Evolutionary conservation across 257 asterid species (phyloP).

Genomic region (Scutellaria barbata): DNA sequence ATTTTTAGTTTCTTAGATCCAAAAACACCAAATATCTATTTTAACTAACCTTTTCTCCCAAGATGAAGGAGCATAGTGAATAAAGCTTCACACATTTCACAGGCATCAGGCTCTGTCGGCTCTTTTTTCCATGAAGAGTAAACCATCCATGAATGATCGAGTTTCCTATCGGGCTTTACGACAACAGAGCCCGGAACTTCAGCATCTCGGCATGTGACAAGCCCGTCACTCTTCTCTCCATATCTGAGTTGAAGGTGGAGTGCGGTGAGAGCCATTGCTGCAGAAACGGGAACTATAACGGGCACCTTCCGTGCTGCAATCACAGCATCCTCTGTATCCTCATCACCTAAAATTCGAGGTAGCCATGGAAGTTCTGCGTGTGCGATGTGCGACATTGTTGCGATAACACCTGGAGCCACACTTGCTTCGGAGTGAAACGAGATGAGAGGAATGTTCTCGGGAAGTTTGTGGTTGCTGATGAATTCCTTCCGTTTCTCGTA

Average conservation of each 20-base stretch:
- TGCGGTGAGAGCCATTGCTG: slow-evolving; percentile 72
- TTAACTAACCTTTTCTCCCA: slow-evolving; percentile 37
- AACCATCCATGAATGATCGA: slow-evolving; percentile 97
- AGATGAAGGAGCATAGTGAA: slow-evolving; percentile 76
- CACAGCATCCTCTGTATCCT: slow-evolving; percentile 46
- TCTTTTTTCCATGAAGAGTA: slow-evolving; percentile 78
- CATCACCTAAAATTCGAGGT: slow-evolving; percentile 50
- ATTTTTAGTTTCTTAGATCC: not conserved
- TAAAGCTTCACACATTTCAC: slow-evolving; percentile 88
- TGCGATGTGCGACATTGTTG: slow-evolving; percentile 85
- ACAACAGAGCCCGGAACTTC: slow-evolving; percentile 94
- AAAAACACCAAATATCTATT: not conserved
- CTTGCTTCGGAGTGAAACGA: slow-evolving; percentile 88
- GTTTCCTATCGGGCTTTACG: slow-evolving; percentile 67
- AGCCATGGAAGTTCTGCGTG: slow-evolving; percentile 88
- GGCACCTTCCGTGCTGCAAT: slow-evolving; percentile 64
- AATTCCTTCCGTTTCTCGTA: slow-evolving; percentile 83
- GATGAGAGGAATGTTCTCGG: slow-evolving; percentile 71
- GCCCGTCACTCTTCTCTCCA: slow-evolving; percentile 97
- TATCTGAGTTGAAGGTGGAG: slow-evolving; percentile 80
- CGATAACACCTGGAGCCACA: slow-evolving; percentile 61
- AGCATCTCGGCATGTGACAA: slow-evolving; percentile 93
- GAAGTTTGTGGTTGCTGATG: slow-evolving; percentile 67
- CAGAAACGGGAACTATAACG: slow-evolving; percentile 79
- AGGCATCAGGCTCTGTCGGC: slow-evolving; percentile 59